Evolutionary conservation across 2,329 filamentous ascomycete genomes (phyloP).

Genomic region (Thermoascus crustaceus): DNA sequence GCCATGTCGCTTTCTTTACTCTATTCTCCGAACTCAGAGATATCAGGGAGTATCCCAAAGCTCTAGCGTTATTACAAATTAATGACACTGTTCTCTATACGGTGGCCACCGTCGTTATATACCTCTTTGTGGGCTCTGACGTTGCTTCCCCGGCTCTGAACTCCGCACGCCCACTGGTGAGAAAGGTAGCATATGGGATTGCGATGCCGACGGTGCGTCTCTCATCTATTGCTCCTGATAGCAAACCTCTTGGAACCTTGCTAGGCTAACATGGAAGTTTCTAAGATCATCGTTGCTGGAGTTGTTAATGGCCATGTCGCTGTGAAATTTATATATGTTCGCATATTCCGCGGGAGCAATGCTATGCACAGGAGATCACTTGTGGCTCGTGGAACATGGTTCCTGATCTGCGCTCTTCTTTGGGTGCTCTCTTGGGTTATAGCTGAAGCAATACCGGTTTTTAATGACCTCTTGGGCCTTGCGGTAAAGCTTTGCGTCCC

Average conservation of each 20-base stretch:
- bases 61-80: slow-evolving; percentile 53
- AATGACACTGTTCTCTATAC: slow-evolving; percentile 56
- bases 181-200: slow-evolving; percentile 59
- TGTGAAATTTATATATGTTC: slow-evolving; percentile 57
- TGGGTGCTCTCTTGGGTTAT: slow-evolving; percentile 60
- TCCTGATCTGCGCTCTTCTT: slow-evolving; percentile 45
- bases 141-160: slow-evolving; percentile 60
- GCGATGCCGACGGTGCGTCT: slow-evolving; percentile 52
- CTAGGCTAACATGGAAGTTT: too few relatives aligned
- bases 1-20: slow-evolving; percentile 61
- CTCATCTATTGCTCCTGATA: neutral
- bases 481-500: slow-evolving; percentile 31
- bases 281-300: slow-evolving; percentile 56
- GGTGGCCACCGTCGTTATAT: slow-evolving; percentile 59
- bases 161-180: slow-evolving; percentile 48
- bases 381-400: slow-evolving; percentile 50
- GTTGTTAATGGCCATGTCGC: slow-evolving; percentile 62
- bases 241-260: too few relatives aligned
- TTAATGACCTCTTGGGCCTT: slow-evolving; percentile 56
- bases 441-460: slow-evolving; percentile 60
- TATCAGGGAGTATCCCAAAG: slow-evolving; percentile 53
- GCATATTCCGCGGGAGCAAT: slow-evolving; percentile 52
- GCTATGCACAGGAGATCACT: slow-evolving; percentile 44
- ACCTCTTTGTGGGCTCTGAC: slow-evolving; percentile 54
- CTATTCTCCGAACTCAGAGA: slow-evolving; percentile 58